These are phyloP conservation scores for Citrus maxima DNA, from an alignment of 345 rosid species.

Conservation along the genomic window DNA sequence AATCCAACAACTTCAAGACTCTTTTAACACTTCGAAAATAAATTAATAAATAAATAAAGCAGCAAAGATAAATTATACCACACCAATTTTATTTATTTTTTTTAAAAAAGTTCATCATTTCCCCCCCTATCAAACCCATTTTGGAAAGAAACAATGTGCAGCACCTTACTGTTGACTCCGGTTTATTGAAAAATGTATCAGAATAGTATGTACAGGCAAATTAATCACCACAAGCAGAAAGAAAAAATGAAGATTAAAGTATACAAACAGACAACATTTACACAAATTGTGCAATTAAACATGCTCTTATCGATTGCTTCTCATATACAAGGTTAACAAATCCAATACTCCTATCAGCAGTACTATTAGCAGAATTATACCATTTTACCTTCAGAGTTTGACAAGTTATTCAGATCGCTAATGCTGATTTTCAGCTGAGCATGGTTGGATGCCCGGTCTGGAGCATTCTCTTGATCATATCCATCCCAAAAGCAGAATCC, in stretches of 20 bases:
- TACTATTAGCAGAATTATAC: neutral
- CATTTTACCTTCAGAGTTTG: neutral
- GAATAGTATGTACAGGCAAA: neutral
- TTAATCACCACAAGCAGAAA: neutral
- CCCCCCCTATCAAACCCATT: neutral
- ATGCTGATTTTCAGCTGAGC: constrained; percentile 55
- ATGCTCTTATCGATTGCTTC: neutral
- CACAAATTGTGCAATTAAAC: neutral
- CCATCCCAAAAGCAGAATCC: constrained; percentile 95
- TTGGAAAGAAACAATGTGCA: neutral
- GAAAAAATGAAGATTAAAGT: neutral
- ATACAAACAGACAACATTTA: neutral
- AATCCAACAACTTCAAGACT: too few species aligned
- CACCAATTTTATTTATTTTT: too few species aligned
- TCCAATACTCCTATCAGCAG: neutral
- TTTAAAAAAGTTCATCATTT: neutral
- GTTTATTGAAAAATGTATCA: neutral
- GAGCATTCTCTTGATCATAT: constrained; percentile 88
- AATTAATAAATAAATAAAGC: too few species aligned
- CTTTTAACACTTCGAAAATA: too few species aligned
- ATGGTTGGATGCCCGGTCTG: constrained; percentile 94
- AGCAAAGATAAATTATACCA: too few species aligned
- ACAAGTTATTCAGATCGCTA: neutral
- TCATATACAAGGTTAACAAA: neutral
- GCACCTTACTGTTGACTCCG: neutral